Evolutionary conservation across 164 flowering plant genomes (phyloP).

Genomic region (Platanus orientalis): DNA sequence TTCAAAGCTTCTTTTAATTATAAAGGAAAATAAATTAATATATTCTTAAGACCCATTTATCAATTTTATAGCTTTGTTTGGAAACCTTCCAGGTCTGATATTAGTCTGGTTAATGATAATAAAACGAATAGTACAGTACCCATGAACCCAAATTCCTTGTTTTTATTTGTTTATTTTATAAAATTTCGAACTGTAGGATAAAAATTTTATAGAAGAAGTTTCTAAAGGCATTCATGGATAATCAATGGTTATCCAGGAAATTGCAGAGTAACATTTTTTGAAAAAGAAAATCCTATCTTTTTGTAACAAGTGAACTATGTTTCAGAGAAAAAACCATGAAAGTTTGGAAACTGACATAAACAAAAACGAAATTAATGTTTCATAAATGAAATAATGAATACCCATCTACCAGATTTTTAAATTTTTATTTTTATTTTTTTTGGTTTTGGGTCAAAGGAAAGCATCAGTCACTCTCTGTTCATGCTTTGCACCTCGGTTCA

Average conservation of each 20-base stretch:
- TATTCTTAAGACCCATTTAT: too few relatives aligned
- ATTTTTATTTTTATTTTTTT: too few relatives aligned
- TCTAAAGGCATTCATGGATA: too few relatives aligned
- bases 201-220: not conserved
- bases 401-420: constrained; percentile 7
- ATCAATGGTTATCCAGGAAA: not conserved
- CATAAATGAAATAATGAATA: constrained; percentile 2
- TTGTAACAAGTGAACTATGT: not conserved
- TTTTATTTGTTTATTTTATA: too few relatives aligned
- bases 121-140: too few relatives aligned
- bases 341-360: constrained; percentile 1
- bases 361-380: not conserved
- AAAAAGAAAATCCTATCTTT: not conserved
- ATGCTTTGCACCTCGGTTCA: not conserved
- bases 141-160: too few relatives aligned
- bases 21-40: too few relatives aligned
- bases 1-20: too few relatives aligned
- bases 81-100: too few relatives aligned
- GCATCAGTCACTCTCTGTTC: not conserved
- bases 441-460: constrained; percentile 4
- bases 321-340: constrained; percentile 1
- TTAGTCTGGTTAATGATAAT: too few relatives aligned
- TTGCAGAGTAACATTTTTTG: not conserved
- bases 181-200: too few relatives aligned
- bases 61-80: too few relatives aligned